Evolutionary conservation across 148 eudicot genomes (phyloP).

Genomic region (Cornus suecica): DNA sequence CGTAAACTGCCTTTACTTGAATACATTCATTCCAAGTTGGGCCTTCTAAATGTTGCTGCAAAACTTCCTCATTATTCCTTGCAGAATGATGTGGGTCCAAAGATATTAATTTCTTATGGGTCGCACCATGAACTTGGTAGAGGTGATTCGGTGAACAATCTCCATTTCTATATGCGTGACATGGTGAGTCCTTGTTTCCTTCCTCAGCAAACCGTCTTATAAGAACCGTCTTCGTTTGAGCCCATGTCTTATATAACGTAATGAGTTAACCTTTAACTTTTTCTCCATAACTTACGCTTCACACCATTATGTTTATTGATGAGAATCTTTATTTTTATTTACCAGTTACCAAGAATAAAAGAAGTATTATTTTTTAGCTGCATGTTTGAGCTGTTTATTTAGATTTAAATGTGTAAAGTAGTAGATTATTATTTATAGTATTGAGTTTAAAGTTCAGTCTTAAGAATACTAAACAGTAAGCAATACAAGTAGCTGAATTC

Average conservation of each 20-base stretch:
- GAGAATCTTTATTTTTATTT: not conserved
- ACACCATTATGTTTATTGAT: not conserved
- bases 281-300: not conserved
- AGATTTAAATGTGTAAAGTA: not conserved
- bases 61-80: conserved; percentile 91
- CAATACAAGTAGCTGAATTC: not conserved
- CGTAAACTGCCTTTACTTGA: conserved; percentile 85
- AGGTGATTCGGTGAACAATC: conserved; percentile 73
- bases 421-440: not conserved
- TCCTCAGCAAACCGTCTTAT: not conserved
- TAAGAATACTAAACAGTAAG: not conserved
- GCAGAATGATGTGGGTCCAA: conserved; percentile 95
- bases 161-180: conserved; percentile 86
- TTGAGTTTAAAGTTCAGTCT: not conserved
- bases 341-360: no score
- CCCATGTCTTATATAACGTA: not conserved
- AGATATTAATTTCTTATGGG: conserved; percentile 80
- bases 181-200: conserved; percentile 52
- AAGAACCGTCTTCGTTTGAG: not conserved
- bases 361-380: no score
- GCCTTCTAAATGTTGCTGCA: conserved; percentile 94
- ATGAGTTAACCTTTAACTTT: not conserved
- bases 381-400: not conserved
- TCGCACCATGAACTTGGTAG: conserved; percentile 56
- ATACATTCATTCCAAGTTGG: conserved; percentile 95